Conservation (phyloP, 2,329 filamentous ascomycete genomes). For the Trichophyton simii region DNA sequence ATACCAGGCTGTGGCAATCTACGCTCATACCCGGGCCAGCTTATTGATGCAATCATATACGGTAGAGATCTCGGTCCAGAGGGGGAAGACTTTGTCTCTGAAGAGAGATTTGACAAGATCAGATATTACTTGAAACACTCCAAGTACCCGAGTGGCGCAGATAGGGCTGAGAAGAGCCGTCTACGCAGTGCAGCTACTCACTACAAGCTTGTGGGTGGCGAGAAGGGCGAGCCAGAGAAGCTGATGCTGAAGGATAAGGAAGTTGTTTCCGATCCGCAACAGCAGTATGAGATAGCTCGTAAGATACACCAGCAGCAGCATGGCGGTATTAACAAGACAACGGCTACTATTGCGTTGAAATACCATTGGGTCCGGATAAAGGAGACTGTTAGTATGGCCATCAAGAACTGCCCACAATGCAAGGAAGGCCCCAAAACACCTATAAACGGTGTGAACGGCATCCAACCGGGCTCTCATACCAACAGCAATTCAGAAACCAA, state of each 20-base stretch:
- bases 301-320: conserved; percentile 63
- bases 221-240: conserved; percentile 48
- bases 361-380: conserved; percentile 99
- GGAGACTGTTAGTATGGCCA: conserved; percentile 88
- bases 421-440: conserved; percentile 61
- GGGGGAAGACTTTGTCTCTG: conserved; percentile 71
- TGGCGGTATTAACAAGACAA: conserved; percentile 96
- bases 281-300: conserved; percentile 81
- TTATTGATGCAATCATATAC: conserved; percentile 66
- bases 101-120: conserved; percentile 98
- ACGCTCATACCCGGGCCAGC: conserved; percentile 53
- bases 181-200: conserved; percentile 87
- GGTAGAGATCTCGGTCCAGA: conserved; percentile 52
- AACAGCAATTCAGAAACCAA: conserved; percentile 10
- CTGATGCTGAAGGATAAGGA: conserved; percentile 97
- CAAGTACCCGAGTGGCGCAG: conserved; percentile 84
- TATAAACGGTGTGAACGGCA: background rate
- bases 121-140: conserved; percentile 91
- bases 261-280: conserved; percentile 78
- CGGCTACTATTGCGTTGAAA: conserved; percentile 79
- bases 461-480: background rate
- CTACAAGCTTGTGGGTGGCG: conserved; percentile 60
- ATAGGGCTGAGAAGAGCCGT: conserved; percentile 89
- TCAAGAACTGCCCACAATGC: conserved; percentile 80
- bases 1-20: conserved; percentile 61